Conservation (phyloP, 2,329 filamentous ascomycete species). For the Cladosporium cucumerinum region DNA sequence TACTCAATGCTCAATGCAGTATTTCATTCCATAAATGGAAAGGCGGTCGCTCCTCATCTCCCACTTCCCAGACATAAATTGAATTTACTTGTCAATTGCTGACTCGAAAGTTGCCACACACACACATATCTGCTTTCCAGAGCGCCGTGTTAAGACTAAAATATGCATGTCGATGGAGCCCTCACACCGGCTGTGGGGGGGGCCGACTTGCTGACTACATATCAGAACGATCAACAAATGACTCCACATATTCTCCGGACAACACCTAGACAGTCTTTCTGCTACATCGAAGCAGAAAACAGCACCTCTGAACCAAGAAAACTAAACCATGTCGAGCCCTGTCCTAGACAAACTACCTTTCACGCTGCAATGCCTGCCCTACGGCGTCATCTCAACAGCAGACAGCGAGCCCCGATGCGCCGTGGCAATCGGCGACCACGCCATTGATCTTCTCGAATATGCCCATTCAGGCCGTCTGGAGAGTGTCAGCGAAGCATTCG, state of each 20-base stretch:
- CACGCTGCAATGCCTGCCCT: constrained; percentile 30
- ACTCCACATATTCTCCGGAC: background rate
- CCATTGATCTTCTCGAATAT: constrained; percentile 27
- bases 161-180: background rate
- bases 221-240: background rate
- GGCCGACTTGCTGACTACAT: constrained; percentile 7
- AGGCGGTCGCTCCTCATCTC: background rate
- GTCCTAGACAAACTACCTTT: constrained; percentile 27
- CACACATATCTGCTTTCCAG: background rate
- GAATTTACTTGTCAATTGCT: background rate
- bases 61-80: background rate
- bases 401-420: constrained; percentile 30
- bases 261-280: background rate
- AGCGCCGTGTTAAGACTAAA: background rate
- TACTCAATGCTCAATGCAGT: background rate
- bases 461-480: background rate
- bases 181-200: background rate
- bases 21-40: background rate
- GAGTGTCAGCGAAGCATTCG: background rate
- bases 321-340: constrained; percentile 19
- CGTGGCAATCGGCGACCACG: constrained; percentile 32
- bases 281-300: background rate
- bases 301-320: background rate
- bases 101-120: background rate
- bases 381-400: constrained; percentile 30